Percentiles rank a stretch among this genome's conserved stretches.
These are phyloP conservation scores for Stachybotrys chartarum DNA, from an alignment of 2,329 filamentous ascomycete species.

Conservation along the genomic window DNA sequence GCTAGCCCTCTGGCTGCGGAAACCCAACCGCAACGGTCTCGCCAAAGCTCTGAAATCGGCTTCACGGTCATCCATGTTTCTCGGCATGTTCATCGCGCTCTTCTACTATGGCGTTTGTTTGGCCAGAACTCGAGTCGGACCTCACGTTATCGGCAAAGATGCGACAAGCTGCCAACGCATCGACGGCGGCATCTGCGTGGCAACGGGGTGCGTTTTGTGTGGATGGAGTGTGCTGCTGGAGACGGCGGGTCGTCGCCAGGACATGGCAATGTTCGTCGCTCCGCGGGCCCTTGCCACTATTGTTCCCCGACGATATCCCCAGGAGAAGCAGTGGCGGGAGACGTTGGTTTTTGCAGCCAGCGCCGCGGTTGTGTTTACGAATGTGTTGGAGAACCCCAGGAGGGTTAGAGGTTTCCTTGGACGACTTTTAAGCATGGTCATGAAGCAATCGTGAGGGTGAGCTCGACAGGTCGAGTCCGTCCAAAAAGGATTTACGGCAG, in stretches of 20 bases:
- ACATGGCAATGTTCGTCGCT: constrained; percentile 74
- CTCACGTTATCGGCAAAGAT: constrained; percentile 54
- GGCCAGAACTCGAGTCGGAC: constrained; percentile 65
- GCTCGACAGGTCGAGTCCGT: neutral
- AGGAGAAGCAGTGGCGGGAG: constrained; percentile 60
- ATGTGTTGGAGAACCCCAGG: constrained; percentile 52
- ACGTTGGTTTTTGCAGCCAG: constrained; percentile 59
- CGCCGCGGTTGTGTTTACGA: constrained; percentile 63
- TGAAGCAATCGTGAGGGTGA: constrained; percentile 22
- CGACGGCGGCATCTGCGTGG: constrained; percentile 61
- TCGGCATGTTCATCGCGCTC: constrained; percentile 68
- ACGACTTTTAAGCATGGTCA: constrained; percentile 44
- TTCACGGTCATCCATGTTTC: constrained; percentile 65
- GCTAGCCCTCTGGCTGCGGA: constrained; percentile 50
- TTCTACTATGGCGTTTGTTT: constrained; percentile 87
- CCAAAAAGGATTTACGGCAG: neutral
- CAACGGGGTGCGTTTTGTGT: constrained; percentile 64
- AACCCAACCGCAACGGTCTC: constrained; percentile 36
- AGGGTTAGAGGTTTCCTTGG: constrained; percentile 65
- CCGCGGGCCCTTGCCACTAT: constrained; percentile 70
- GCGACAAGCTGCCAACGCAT: constrained; percentile 39
- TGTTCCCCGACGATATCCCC: constrained; percentile 61
- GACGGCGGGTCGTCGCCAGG: constrained; percentile 55
- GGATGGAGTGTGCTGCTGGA: constrained; percentile 79
- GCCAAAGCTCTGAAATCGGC: constrained; percentile 53